phyloP scores from a whole-genome alignment of 1,284 basidiomycete genomes.

The Mixia osmundae region DNA sequence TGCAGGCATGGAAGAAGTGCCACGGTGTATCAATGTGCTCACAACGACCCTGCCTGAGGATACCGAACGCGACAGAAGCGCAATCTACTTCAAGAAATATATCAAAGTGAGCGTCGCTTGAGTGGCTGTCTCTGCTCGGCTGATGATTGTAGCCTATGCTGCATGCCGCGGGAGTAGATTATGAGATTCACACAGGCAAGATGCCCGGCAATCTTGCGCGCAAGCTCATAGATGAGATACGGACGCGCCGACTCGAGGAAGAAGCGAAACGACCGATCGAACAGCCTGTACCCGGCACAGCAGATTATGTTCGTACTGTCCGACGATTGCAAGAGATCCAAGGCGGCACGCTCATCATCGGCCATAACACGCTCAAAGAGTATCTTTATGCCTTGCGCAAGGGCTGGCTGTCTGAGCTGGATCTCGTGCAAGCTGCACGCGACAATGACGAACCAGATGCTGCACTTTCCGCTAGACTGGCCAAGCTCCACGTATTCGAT shows the following conservation, averaged over 20 bases:
- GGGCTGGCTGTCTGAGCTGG: constrained; percentile 31
- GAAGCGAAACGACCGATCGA: constrained; percentile 14
- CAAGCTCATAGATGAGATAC: constrained; percentile 47
- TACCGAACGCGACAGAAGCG: constrained; percentile 61
- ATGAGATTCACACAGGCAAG: constrained; percentile 55
- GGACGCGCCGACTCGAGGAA: constrained; percentile 32
- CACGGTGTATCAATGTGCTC: constrained; percentile 66
- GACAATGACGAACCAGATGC: too few relatives aligned
- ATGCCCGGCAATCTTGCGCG: constrained; percentile 60
- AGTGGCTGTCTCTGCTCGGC: not conserved
- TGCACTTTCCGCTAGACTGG: too few relatives aligned
- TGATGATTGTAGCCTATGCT: constrained; percentile 47
- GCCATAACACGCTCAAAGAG: constrained; percentile 79
- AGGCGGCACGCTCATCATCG: constrained; percentile 42
- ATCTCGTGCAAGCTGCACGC: constrained; percentile 15
- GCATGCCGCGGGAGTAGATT: constrained; percentile 83
- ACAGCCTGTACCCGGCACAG: constrained; percentile 2
- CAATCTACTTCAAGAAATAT: constrained; percentile 81
- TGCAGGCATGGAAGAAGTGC: constrained; percentile 35
- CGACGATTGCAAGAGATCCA: constrained; percentile 31
- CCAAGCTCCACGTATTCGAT: too few relatives aligned
- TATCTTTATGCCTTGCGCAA: constrained; percentile 63
- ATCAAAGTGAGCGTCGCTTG: constrained; percentile 45
- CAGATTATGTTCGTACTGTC: constrained; percentile 33
- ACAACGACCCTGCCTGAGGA: constrained; percentile 82